A percentile compares a stretch with the other conserved stretches of the same genome.
These are phyloP conservation scores for Rhodotorula kratochvilovae DNA, from an alignment of 768 basidiomycete genomes.

Conservation along the genomic window DNA sequence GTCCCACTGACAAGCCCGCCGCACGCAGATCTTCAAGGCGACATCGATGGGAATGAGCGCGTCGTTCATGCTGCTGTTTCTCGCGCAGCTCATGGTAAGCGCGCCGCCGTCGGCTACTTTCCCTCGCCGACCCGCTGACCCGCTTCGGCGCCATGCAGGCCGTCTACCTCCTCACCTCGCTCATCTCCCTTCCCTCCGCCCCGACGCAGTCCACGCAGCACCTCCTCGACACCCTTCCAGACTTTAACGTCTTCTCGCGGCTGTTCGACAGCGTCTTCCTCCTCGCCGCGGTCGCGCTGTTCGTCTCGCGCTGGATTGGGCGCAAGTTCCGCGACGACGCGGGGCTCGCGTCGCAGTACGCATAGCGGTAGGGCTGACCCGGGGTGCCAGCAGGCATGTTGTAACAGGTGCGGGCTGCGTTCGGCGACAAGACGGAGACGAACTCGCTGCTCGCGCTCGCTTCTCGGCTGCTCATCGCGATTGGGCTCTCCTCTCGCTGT, in stretches of 20 bases:
- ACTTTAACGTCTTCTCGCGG: constrained; percentile 43
- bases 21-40: constrained; percentile 40
- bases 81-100: constrained; percentile 44
- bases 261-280: constrained; percentile 44
- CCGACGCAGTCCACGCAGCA: constrained; percentile 19
- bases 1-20: neutral
- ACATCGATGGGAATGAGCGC: constrained; percentile 42
- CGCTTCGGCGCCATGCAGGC: constrained; percentile 23
- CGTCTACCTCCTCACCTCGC: constrained; percentile 44
- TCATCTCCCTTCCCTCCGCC: constrained; percentile 42
- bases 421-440: too few relatives aligned
- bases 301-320: constrained; percentile 34
- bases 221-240: constrained; percentile 42
- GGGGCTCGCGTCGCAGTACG: constrained; percentile 20
- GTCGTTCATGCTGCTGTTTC: constrained; percentile 44
- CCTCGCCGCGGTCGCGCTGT: constrained; percentile 35
- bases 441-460: too few relatives aligned
- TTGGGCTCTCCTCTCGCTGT: too few relatives aligned
- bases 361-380: neutral
- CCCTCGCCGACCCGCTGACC: neutral
- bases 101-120: neutral
- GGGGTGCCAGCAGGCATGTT: neutral
- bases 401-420: neutral
- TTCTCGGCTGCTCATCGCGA: too few relatives aligned
- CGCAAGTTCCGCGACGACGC: constrained; percentile 36